Conservation (phyloP, 2,329 filamentous ascomycete species). For the Ceratocystis harringtonii region DNA sequence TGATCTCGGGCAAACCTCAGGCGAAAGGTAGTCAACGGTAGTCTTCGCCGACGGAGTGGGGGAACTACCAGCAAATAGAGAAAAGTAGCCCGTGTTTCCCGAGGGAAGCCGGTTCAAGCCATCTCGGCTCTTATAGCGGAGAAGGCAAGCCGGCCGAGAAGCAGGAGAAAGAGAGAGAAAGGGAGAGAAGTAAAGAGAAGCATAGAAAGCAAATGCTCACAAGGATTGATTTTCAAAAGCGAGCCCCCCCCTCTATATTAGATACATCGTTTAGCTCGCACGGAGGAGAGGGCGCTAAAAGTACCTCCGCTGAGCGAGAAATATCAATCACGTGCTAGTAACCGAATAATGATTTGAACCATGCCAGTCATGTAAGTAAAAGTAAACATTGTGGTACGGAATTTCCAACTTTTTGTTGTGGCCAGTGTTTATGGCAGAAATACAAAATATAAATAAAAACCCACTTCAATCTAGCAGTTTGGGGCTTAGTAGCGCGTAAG, state of each 20-base stretch:
- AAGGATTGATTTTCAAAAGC: neutral
- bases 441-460: neutral
- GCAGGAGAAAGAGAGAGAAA: neutral
- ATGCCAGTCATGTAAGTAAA: neutral
- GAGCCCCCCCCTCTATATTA: neutral
- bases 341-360: neutral
- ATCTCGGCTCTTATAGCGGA: neutral
- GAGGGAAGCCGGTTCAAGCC: constrained; percentile 5
- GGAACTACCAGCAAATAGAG: neutral
- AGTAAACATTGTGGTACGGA: neutral
- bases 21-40: neutral
- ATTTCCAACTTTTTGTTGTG: neutral
- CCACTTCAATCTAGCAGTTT: constrained; percentile 3
- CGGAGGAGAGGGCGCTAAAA: neutral
- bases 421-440: neutral
- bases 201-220: neutral
- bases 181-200: neutral
- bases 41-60: neutral
- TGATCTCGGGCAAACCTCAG: constrained; percentile 3
- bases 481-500: neutral
- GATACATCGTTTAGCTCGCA: neutral
- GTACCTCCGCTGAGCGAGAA: neutral
- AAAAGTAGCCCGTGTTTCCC: neutral
- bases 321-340: neutral
- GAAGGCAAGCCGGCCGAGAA: neutral